Conservation (phyloP, 2,329 filamentous ascomycete species). For the Fusarium veterinarium region DNA sequence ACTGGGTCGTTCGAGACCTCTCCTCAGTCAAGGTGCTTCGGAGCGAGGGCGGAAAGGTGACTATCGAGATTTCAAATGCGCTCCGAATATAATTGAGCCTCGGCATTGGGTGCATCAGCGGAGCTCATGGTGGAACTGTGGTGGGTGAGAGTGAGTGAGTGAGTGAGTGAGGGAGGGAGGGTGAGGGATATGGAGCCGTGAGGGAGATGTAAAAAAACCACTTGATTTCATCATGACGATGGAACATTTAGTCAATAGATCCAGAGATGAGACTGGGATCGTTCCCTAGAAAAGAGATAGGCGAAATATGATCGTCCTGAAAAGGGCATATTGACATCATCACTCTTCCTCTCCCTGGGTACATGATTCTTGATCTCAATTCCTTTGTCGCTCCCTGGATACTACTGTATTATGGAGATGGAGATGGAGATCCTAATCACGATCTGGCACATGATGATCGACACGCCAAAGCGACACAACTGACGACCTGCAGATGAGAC, state of each 20-base stretch:
- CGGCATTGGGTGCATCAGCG: slow-evolving; percentile 8
- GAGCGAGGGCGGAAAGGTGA: slow-evolving; percentile 67
- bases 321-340: slow-evolving; percentile 32
- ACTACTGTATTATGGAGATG: background rate
- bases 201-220: slow-evolving; percentile 17
- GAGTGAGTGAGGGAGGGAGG: background rate
- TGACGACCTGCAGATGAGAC: slow-evolving; percentile 32
- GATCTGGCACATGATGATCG: slow-evolving; percentile 28
- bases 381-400: slow-evolving; percentile 21
- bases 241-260: slow-evolving; percentile 27
- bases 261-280: slow-evolving; percentile 2
- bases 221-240: slow-evolving; percentile 36
- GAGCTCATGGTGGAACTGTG: slow-evolving; percentile 15
- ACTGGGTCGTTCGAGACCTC: slow-evolving; percentile 88
- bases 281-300: slow-evolving; percentile 22
- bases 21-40: slow-evolving; percentile 75
- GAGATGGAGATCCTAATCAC: slow-evolving; percentile 12
- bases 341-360: slow-evolving; percentile 19
- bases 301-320: slow-evolving; percentile 19
- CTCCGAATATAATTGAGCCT: slow-evolving; percentile 51
- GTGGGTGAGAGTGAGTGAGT: background rate
- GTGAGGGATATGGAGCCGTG: background rate
- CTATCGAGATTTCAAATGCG: slow-evolving; percentile 75
- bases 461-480: slow-evolving; percentile 9
- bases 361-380: slow-evolving; percentile 24